Evolutionary conservation across 768 basidiomycete genomes (phyloP).

Genomic region (Suillus lakei): DNA sequence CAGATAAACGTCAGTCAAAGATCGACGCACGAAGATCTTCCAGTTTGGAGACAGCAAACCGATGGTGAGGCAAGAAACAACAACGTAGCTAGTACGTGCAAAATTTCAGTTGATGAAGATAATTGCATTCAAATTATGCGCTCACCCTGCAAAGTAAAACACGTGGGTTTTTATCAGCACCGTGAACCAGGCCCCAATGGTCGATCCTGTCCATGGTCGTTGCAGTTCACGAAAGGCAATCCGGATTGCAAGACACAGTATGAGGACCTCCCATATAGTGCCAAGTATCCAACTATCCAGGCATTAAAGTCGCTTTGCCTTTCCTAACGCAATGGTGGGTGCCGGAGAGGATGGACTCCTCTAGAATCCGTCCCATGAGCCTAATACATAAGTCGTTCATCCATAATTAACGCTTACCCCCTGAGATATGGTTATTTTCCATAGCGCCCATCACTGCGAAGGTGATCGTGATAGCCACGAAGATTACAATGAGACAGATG

Average conservation of each 20-base stretch:
- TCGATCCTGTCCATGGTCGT: background rate
- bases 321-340: too few species aligned
- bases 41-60: background rate
- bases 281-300: background rate
- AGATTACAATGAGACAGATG: too few species aligned
- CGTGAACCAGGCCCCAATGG: background rate
- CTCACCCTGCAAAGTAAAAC: background rate
- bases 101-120: background rate
- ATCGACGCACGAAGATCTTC: background rate
- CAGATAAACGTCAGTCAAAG: background rate
- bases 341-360: too few species aligned
- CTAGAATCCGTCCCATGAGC: too few species aligned
- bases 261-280: background rate
- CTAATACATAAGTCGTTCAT: too few species aligned
- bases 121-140: background rate
- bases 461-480: too few species aligned
- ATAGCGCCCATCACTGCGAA: too few species aligned
- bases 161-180: background rate
- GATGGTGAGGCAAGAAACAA: background rate
- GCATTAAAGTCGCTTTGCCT: too few species aligned
- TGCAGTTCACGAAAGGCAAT: background rate
- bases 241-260: background rate
- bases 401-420: background rate
- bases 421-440: too few species aligned
- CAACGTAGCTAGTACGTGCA: background rate